These are phyloP conservation scores for Epichloe gansuensis DNA, from an alignment of 2,329 filamentous ascomycete genomes.

Conservation along the genomic window DNA sequence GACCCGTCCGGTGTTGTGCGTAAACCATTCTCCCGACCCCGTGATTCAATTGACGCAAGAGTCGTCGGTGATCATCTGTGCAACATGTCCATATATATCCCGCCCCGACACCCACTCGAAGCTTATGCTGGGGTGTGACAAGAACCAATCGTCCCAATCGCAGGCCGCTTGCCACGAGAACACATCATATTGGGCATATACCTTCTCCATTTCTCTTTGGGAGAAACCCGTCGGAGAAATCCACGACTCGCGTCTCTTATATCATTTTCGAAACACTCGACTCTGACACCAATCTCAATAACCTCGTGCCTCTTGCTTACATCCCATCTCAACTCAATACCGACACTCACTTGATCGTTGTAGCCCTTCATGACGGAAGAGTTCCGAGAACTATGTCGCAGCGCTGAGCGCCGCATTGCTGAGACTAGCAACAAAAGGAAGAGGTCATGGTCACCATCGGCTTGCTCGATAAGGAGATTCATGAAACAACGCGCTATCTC, in stretches of 20 bases:
- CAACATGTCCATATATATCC: neutral
- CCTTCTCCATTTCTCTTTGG: neutral
- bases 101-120: neutral
- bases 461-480: constrained; percentile 2
- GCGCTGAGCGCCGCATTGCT: neutral
- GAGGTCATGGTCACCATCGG: constrained; percentile 2
- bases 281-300: neutral
- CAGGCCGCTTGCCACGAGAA: neutral
- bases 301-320: neutral
- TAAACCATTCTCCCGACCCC: neutral
- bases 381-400: neutral
- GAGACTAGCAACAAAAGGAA: neutral
- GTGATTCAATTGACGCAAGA: constrained; percentile 10
- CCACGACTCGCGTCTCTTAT: neutral
- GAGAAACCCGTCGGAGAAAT: neutral
- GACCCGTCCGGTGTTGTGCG: neutral
- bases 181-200: neutral
- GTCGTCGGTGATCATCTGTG: neutral
- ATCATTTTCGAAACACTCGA: neutral
- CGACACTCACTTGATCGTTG: neutral
- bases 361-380: neutral
- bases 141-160: neutral
- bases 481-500: constrained; percentile 3
- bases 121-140: neutral
- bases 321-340: neutral